These are phyloP conservation scores for Zychaea mexicana DNA, from an alignment of 371 early-diverging fungal species.

Conservation along the genomic window DNA sequence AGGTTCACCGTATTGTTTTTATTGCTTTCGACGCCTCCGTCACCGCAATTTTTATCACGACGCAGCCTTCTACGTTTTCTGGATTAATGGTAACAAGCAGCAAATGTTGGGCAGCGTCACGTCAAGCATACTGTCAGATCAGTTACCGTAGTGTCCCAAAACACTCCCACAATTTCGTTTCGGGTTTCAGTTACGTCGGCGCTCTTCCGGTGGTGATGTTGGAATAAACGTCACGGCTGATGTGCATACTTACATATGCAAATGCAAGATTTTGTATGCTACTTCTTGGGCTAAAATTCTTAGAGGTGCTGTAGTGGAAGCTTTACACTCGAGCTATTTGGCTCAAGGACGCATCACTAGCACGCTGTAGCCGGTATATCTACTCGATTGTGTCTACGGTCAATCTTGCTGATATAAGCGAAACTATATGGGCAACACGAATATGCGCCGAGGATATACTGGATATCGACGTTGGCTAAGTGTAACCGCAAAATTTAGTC, in stretches of 20 bases:
- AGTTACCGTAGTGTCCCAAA: no score
- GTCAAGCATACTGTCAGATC: no score
- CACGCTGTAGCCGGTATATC: background rate
- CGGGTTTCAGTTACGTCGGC: no score
- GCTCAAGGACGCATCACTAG: background rate
- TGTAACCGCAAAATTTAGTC: background rate
- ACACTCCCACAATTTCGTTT: no score
- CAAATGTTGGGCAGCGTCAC: no score
- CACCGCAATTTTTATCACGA: no score
- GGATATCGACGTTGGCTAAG: background rate
- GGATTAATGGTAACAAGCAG: no score
- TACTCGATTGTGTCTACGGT: background rate
- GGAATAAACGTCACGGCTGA: background rate
- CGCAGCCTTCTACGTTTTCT: no score
- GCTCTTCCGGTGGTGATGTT: background rate
- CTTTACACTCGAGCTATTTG: background rate
- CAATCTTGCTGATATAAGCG: background rate
- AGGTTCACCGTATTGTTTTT: no score
- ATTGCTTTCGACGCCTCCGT: no score
- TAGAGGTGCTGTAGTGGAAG: background rate
- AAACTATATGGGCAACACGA: background rate
- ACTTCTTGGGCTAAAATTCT: slow-evolving; percentile 5
- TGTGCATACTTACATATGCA: background rate
- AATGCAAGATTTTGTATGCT: no score
- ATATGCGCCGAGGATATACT: background rate